Evolutionary conservation across 2,329 filamentous ascomycete species (phyloP), one percentile per base, ranked within the genome.

Genomic region (Sclerotinia minor): DNA sequence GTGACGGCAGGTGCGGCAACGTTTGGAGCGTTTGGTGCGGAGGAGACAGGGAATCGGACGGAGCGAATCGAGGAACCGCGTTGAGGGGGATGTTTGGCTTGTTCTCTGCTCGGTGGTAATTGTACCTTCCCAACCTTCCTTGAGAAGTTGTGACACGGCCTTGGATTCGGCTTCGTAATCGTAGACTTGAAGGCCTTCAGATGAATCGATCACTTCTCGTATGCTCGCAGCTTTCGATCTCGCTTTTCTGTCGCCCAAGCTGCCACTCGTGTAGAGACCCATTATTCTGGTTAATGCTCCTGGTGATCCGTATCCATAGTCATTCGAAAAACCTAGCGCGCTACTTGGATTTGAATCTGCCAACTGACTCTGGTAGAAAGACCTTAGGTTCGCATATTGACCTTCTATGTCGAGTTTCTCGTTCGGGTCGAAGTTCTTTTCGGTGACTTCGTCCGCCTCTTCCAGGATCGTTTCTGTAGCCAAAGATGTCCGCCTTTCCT

Each of bases 1-100:
- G 80, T 98, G 94, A 17, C 95, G 90, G 80, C 95, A 99, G 15
- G 89, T 86, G 63, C 92, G 90, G 79, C 95, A 99, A 57, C 95
- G 92, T 80, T 97, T 98, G 26, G 92, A 93, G 49, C 94, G 90
- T 77, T 97, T 97, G 0, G 94, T 96, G 67, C 92, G 89, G 19
- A 99, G 86, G 2, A 96, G 85, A 21, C 91, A 90, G 0, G 94
- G 89, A 19, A 94, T 85, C 0, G 95, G 95, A 38, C 92, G 89
- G 6, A 98, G 85, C 26, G 94, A 87, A 65, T 89, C 85, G 1
- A 86, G 80, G 76, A 95, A 94, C 8, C 85, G 86, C 76, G 79
- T 72, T 77, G 70, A 86, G 76, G 79, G 73, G 77, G 70, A 55
- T 19, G 79, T 75, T 77, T 86, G 79, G 79, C 77, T 83, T 78